Conservation (phyloP, 257 asterid genomes). For the Solanum etuberosum region DNA sequence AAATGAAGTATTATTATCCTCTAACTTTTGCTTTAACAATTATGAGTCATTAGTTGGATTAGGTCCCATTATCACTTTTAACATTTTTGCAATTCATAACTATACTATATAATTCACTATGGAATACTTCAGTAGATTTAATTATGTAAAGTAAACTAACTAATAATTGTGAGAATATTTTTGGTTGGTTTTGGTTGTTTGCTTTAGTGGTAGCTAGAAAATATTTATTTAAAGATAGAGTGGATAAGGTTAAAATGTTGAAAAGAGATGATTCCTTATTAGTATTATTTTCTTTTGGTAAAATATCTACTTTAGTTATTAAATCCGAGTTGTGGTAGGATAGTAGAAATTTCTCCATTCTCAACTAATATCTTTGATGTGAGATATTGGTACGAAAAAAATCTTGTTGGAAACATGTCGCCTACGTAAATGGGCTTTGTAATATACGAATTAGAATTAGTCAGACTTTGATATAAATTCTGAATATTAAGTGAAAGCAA, state of each 20-base stretch:
- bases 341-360: not conserved
- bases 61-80: not conserved
- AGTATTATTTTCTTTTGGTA: not conserved
- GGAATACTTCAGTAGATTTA: not conserved
- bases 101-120: not conserved
- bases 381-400: not conserved
- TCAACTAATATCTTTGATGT: not conserved
- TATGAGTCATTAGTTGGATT: not conserved
- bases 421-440: accelerated
- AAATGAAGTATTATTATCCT: not conserved
- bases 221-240: not conserved
- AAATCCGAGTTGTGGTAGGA: accelerated
- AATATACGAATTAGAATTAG: not conserved
- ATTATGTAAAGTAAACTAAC: not conserved
- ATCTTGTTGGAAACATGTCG: not conserved
- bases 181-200: not conserved
- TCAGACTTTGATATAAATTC: not conserved
- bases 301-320: not conserved
- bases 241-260: not conserved
- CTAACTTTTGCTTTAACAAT: not conserved
- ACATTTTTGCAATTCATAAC: not conserved
- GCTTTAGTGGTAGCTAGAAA: not conserved
- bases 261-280: not conserved
- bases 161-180: not conserved
- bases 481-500: not conserved